Evolutionary conservation across 78 protist genomes (phyloP), one percentile per base, ranked within the genome.

Genomic region (slime mould (Dictyostelium discoideum)): DNA sequence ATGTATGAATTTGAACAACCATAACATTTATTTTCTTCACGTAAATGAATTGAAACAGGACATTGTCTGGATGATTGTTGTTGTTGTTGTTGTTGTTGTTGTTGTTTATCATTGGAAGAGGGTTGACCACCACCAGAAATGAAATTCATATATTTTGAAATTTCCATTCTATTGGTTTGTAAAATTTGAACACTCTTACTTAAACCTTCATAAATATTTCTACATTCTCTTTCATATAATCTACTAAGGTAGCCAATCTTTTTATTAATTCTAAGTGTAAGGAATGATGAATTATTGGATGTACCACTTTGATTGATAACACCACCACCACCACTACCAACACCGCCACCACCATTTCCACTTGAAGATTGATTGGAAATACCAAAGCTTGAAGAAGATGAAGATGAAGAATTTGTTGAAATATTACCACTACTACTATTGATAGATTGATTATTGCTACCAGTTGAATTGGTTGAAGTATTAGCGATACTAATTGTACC

Each of bases 141-240:
- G 37, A 40, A 22, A 72, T 93, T 85, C 69, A 88, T 20, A 80
- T 94, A 96, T 50, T 85, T 88, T 32, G 93, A 37, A 54, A 96
- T 81, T 57, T 96, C 98, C 32, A 81, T 63, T n/a, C 98, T 83
- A 24, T 82, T 85, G 29, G 72, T 87, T 48, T 57, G 44, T 42
- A 96, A 84, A 72, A 74, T 63, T 85, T 97, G 96, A 16, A 94
- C 86, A 29, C 85, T 48, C 37, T 72, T 37, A 89, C 86, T 72
- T 40, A 97, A 69, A 50, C 81, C 20, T 26, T 89, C 96, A 85
- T 88, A 85, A 80, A 89, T 79, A 9, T 20, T 24, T 67, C 86
- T 82, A 77, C 93, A 78, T 44, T 93, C 96, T 37, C 50, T 40
- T 79, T 85, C 92, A 80, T 97, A 97, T 46, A 94, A 40, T 57